Evolutionary conservation across 768 basidiomycete species (phyloP), one percentile per base, ranked within the genome.

Genomic region (Termitomyces sp.): DNA sequence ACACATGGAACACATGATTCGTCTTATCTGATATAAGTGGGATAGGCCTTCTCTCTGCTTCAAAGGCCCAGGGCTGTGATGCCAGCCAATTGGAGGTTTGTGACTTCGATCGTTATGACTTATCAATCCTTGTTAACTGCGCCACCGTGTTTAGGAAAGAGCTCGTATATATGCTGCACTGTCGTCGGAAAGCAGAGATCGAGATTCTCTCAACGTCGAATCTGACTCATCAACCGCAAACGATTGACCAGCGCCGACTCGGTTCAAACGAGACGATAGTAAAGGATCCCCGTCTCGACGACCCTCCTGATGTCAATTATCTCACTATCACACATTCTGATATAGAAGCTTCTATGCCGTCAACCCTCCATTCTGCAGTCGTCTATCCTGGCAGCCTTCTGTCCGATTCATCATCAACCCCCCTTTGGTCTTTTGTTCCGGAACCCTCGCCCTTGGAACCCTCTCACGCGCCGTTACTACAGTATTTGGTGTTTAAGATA

Each of bases 111-210:
- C 19, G 42, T 43, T 25, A 19, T 37, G 51, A 12, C 34, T 23
- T 54, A 45, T 35, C 11, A 48, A 38, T 56, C 41, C 21, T 54
- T 35, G 19, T 17, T 43, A 19, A 35, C 34, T 57, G 34, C 35
- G 42, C 50, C 54, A 54, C 50, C 37, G 10, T 34, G 25, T 41
- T 8, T 68, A 95, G 94, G 72, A 86, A 83, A 61, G 93, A 96
- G 65, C 82, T 98, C 3, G 78, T 78, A 68, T 77, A 84, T 61
- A 92, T 97, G 82, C 70, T 98, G 35, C 85, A 90, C 66, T 76
- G 73, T 5, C 83, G 90, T n/a, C 83, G 86, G 44, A 98, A 98
- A 71, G 95, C 95, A 3, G 96, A 98, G 71, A 95, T 95, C 46
- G 92, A 98, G 67, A 77, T 90, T 41, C 66, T 92, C 35, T 71